Percentiles rank a stretch among this genome's conserved stretches.
phyloP scores from a whole-genome alignment of 2,329 filamentous ascomycete species.

The Geosmithia putterillii region DNA sequence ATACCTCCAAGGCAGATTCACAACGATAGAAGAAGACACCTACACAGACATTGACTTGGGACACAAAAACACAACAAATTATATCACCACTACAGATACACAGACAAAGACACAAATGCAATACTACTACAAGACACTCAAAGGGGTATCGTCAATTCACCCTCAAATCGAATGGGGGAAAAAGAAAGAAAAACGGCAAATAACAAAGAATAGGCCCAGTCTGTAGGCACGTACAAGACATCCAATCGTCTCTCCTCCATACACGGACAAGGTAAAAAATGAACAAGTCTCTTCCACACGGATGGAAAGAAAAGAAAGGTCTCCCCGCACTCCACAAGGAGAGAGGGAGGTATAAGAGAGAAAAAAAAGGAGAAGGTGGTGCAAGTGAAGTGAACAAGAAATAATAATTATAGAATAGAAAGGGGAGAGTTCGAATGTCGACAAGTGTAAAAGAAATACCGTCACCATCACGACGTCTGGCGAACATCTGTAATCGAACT shows the following conservation, averaged over 20 bases:
- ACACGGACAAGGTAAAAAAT: background rate
- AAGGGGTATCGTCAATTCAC: slow-evolving; percentile 9
- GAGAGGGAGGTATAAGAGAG: background rate
- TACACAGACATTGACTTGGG: background rate
- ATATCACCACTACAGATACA: too few relatives aligned
- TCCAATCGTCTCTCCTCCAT: background rate
- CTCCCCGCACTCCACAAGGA: background rate
- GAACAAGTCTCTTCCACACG: background rate
- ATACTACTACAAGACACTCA: background rate
- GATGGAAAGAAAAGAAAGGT: background rate
- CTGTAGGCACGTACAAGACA: background rate
- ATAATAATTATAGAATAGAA: too few relatives aligned
- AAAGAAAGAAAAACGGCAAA: background rate
- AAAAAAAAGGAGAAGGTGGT: too few relatives aligned
- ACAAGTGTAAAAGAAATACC: too few relatives aligned
- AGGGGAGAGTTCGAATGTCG: background rate
- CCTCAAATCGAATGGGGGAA: background rate
- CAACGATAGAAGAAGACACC: too few relatives aligned
- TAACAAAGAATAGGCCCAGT: background rate
- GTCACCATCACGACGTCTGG: slow-evolving; percentile 4
- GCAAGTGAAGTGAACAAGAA: too few relatives aligned
- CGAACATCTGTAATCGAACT: slow-evolving; percentile 11
- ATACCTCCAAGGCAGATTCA: too few relatives aligned
- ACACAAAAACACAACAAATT: background rate
- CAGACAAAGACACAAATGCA: background rate